phyloP scores from a whole-genome alignment of 306 rosid species.

The Prunus padus region DNA sequence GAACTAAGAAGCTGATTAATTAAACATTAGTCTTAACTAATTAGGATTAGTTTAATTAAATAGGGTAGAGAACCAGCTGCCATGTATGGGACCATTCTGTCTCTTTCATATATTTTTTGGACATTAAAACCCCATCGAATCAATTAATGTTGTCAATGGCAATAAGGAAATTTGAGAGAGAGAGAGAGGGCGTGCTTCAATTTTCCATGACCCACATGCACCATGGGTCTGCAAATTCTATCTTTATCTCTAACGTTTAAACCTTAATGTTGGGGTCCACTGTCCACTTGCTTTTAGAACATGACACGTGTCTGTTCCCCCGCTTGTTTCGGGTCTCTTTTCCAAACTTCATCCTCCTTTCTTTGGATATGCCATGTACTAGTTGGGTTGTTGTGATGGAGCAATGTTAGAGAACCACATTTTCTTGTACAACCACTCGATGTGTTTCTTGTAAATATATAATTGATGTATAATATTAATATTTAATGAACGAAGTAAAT shows the following conservation, averaged over 20 bases:
- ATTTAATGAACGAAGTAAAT: no score
- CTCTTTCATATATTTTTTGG: neutral
- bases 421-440: no score
- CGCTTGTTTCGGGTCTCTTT: constrained; percentile 49
- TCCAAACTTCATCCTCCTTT: neutral
- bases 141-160: neutral
- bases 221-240: constrained; percentile 46
- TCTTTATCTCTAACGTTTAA: constrained; percentile 36
- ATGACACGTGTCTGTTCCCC: constrained; percentile 58
- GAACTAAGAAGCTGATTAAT: neutral
- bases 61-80: neutral
- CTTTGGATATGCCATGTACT: neutral
- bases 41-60: neutral
- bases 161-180: neutral
- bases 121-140: neutral
- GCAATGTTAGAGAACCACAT: no score
- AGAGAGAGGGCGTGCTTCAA: constrained; percentile 34
- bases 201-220: constrained; percentile 73
- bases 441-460: no score
- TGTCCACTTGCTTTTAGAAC: constrained; percentile 39
- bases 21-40: neutral
- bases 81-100: neutral
- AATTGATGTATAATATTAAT: no score
- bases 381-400: no score
- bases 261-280: constrained; percentile 27